phyloP scores from a whole-genome alignment of 1,139 yeast genomes.

The Lodderomyces jiufengensis region DNA sequence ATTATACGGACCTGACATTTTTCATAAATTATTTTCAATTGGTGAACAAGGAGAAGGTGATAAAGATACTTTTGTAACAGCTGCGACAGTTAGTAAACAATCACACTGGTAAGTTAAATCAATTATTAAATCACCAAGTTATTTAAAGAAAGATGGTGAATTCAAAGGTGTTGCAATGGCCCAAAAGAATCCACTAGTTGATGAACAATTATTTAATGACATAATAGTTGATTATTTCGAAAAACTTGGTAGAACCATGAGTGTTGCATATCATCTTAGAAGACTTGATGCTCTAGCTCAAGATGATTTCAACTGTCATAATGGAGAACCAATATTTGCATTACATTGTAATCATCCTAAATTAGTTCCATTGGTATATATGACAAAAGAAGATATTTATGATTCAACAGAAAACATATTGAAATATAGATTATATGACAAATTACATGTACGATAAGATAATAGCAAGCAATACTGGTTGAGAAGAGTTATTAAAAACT shows the following conservation, averaged over 20 bases:
- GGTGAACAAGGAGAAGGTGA: conserved; percentile 69
- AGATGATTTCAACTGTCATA: conserved; percentile 16
- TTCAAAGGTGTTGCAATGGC: conserved; percentile 43
- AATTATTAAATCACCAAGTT: conserved; percentile 31
- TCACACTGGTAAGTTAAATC: conserved; percentile 51
- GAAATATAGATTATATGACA: conserved; percentile 30
- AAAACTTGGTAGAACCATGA: conserved; percentile 3
- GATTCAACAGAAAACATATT: conserved; percentile 24
- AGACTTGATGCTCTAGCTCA: neutral
- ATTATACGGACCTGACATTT: conserved; percentile 54
- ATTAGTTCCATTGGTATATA: conserved; percentile 26
- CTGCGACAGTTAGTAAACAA: conserved; percentile 47
- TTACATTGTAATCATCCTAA: conserved; percentile 41
- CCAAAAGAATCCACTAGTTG: conserved; percentile 34
- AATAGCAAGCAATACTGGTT: conserved; percentile 6
- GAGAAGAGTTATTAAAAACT: conserved; percentile 8
- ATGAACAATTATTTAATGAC: conserved; percentile 20
- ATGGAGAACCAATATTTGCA: conserved; percentile 25
- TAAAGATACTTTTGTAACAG: conserved; percentile 61
- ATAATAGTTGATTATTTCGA: conserved; percentile 8
- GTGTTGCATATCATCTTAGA: conserved; percentile 19
- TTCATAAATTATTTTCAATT: conserved; percentile 53
- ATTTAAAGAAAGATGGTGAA: conserved; percentile 19
- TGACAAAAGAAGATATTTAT: conserved; percentile 24
- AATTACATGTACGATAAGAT: conserved; percentile 22